phyloP scores from a whole-genome alignment of 148 eudicot species.

The Arctostaphylos glauca region DNA sequence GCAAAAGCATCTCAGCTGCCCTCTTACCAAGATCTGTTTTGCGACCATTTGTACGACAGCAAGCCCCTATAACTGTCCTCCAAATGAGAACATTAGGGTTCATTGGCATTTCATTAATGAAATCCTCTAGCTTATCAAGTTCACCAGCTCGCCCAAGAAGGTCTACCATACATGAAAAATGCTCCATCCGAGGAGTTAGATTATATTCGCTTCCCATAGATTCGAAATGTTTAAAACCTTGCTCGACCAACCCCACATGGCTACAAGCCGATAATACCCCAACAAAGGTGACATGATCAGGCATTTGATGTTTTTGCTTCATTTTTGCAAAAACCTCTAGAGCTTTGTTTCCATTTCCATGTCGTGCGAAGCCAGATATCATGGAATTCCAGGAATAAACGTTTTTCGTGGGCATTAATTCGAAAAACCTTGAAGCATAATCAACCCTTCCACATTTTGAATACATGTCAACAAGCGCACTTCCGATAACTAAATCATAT shows the following conservation, averaged over 20 bases:
- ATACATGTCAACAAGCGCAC: slow-evolving; percentile 91
- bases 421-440: slow-evolving; percentile 65
- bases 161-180: slow-evolving; percentile 81
- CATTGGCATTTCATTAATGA: slow-evolving; percentile 65
- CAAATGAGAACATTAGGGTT: slow-evolving; percentile 62
- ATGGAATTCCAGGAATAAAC: slow-evolving; percentile 85
- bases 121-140: slow-evolving; percentile 57
- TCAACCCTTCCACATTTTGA: slow-evolving; percentile 84
- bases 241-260: slow-evolving; percentile 59
- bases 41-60: slow-evolving; percentile 46
- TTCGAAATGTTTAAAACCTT: slow-evolving; percentile 56
- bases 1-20: slow-evolving; percentile 69
- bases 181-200: slow-evolving; percentile 65
- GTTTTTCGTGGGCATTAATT: slow-evolving; percentile 57
- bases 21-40: slow-evolving; percentile 49
- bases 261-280: slow-evolving; percentile 88
- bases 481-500: slow-evolving; percentile 71
- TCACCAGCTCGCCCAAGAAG: slow-evolving; percentile 76
- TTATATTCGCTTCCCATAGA: slow-evolving; percentile 58
- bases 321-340: slow-evolving; percentile 51
- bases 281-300: slow-evolving; percentile 83
- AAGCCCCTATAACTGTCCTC: slow-evolving; percentile 79
- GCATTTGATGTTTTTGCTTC: slow-evolving; percentile 51
- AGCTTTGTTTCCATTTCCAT: slow-evolving; percentile 64
- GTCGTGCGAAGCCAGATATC: slow-evolving; percentile 37